Evolutionary conservation across 345 rosid genomes (phyloP).

Genomic region (Euphorbia pulcherrima): DNA sequence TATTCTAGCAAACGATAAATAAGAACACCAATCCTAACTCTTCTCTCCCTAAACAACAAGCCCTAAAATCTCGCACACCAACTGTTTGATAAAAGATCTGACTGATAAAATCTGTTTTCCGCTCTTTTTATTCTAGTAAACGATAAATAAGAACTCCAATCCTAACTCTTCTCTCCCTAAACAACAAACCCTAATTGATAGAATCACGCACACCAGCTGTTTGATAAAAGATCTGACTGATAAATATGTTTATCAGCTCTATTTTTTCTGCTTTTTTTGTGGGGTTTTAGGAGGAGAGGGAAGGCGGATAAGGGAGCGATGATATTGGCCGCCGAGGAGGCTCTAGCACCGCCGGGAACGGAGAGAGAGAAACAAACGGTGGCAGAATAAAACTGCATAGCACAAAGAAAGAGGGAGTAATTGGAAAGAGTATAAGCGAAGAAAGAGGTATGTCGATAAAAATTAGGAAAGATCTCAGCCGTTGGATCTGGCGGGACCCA

Average conservation of each 20-base stretch:
- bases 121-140: slow-evolving; percentile 50
- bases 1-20: slow-evolving; percentile 17
- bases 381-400: slow-evolving; percentile 20
- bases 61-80: slow-evolving; percentile 13
- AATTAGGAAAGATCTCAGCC: slow-evolving; percentile 23
- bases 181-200: slow-evolving; percentile 12
- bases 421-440: neutral
- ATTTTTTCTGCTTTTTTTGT: slow-evolving; percentile 23
- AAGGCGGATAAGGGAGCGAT: slow-evolving; percentile 26
- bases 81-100: slow-evolving; percentile 17
- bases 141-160: too few species aligned
- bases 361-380: slow-evolving; percentile 1
- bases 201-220: slow-evolving; percentile 12
- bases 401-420: neutral
- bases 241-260: too few species aligned
- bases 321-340: slow-evolving; percentile 46
- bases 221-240: slow-evolving; percentile 17
- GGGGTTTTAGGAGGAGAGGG: slow-evolving; percentile 43
- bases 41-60: slow-evolving; percentile 6
- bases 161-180: slow-evolving; percentile 15
- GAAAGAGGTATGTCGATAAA: neutral
- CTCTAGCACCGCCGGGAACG: slow-evolving; percentile 46
- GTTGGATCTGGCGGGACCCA: slow-evolving; percentile 30
- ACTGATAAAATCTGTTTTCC: neutral
- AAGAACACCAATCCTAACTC: slow-evolving; percentile 28